Base-by-base conservation (phyloP, 1,284 basidiomycete species). In the Rhodotorula sp. region DNA sequence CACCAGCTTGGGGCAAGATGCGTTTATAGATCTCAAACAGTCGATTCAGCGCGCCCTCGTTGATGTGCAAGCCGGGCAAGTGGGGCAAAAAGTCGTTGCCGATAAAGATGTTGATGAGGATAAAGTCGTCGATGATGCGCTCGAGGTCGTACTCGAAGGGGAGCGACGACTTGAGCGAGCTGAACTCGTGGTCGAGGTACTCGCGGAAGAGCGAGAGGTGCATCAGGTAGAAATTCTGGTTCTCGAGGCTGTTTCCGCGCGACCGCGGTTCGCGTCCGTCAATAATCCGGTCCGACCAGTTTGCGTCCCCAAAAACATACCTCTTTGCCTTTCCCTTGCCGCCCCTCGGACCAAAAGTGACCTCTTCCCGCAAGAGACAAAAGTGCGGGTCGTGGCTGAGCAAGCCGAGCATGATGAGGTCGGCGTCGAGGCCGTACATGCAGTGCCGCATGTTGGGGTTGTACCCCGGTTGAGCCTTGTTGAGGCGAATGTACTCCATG, bases 381-480 rank as follows among this genome's bases (percentile, higher is more conserved):
- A 99, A 99, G 83, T 99, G 97, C 5, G 97, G 97, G 82, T 99
- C 97, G 82, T 99, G 97, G 80, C 92, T 96, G 78, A 99, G 84
- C 56, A 99, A 84, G 52, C 93, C 94, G 78, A 99, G 86, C 97
- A 99, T 99, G 83, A 99, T 93, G 72, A 99, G 84, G 84, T 99
- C 97, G 64, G 97, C 97, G 81, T 99, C 97, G 51, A 99, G 88
- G 58, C 97, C 97, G 83, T 99, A 99, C 68, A 99, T 84, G 83
- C 97, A 99, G 83, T 99, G 97, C 76, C 97, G 89, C 65, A 92
- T 85, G 80, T 96, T 95, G 29, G 93, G 91, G 81, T 94, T 89
- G 84, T 99, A 97, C 80, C 91, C 91, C 15, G 91, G 91, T 82
- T 99, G 97, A 39, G 97, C 94, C 79, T 96, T 92, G 69, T 89